A percentile compares a stretch with the other conserved stretches of the same genome.
phyloP scores from a whole-genome alignment of 306 rosid genomes.

The Ormosia semicastrata region DNA sequence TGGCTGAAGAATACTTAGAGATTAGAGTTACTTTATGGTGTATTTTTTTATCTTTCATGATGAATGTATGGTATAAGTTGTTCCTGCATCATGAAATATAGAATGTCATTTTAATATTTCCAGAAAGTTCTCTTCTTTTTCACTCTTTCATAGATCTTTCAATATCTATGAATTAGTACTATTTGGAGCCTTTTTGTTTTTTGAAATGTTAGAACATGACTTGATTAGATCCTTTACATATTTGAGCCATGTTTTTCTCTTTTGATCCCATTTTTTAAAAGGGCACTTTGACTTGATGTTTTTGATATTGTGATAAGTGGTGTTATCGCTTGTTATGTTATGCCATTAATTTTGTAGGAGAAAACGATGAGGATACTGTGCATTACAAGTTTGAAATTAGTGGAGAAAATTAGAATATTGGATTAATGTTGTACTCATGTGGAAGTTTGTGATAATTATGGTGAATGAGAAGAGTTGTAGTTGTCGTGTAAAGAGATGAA shows the following conservation, averaged over 20 bases:
- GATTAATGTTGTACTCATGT: background rate
- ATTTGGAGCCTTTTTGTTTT: background rate
- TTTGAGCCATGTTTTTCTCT: background rate
- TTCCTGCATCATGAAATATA: background rate
- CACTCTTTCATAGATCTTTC: background rate
- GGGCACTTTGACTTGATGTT: background rate
- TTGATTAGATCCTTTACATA: background rate
- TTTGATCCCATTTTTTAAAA: background rate
- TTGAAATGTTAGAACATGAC: background rate
- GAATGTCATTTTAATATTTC: background rate
- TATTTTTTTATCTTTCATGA: background rate
- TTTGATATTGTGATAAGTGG: background rate
- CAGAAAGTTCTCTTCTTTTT: background rate
- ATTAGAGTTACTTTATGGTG: background rate
- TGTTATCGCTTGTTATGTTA: conserved; percentile 2
- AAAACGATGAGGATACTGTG: conserved; percentile 9
- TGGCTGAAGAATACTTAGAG: background rate
- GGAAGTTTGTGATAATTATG: background rate
- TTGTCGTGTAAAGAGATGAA: background rate
- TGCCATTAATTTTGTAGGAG: background rate
- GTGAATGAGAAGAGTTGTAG: conserved; percentile 1
- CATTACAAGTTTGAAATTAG: background rate
- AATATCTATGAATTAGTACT: background rate
- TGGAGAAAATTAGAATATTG: background rate
- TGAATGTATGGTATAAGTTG: background rate